Evolutionary conservation across 345 rosid species (phyloP).

Genomic region (Pugionium cornutum): DNA sequence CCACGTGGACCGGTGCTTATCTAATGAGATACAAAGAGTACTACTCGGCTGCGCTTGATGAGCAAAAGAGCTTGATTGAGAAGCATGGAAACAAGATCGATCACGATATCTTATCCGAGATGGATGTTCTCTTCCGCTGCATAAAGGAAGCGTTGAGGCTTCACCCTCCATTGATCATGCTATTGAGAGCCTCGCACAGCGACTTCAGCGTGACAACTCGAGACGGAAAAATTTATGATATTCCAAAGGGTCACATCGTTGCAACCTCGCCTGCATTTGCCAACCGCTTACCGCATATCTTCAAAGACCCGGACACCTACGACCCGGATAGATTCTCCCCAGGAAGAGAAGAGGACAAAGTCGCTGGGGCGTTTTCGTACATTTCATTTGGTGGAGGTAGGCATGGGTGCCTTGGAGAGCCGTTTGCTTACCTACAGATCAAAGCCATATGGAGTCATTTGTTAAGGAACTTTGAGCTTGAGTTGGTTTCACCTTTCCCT

Average conservation of each 20-base stretch:
- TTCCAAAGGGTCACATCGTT: conserved; percentile 92
- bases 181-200: conserved; percentile 76
- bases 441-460: conserved; percentile 99
- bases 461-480: conserved; percentile 87
- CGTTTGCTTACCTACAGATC: conserved; percentile 96
- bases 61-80: conserved; percentile 68
- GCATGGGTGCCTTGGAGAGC: conserved; percentile 98
- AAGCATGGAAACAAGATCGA: conserved; percentile 85
- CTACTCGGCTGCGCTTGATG: conserved; percentile 63
- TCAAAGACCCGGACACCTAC: conserved; percentile 72
- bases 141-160: conserved; percentile 96
- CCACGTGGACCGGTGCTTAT: conserved; percentile 96
- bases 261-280: conserved; percentile 98
- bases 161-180: conserved; percentile 94
- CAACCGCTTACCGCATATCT: conserved; percentile 82
- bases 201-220: conserved; percentile 77
- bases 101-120: conserved; percentile 86
- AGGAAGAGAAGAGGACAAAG: conserved; percentile 97
- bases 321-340: conserved; percentile 81
- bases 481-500: conserved; percentile 89
- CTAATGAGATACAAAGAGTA: conserved; percentile 63
- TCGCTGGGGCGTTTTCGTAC: conserved; percentile 81
- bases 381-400: conserved; percentile 96
- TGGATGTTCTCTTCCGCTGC: conserved; percentile 88
- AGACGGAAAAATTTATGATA: conserved; percentile 81